These are phyloP conservation scores for Globisporangium viniferum DNA, from an alignment of 352 stramenopile species.

Conservation along the genomic window DNA sequence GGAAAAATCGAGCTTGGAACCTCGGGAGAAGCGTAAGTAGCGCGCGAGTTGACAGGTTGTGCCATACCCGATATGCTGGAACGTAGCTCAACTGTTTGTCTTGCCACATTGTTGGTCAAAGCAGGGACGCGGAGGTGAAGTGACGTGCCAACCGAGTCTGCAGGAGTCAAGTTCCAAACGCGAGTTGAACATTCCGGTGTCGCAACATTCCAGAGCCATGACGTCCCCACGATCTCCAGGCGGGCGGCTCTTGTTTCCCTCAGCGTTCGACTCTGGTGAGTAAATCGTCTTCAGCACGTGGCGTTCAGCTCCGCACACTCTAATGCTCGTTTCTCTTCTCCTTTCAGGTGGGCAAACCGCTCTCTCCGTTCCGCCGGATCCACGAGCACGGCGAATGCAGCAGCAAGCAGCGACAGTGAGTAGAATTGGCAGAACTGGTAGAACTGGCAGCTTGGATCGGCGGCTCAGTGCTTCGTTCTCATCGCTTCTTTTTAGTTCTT, in stretches of 20 bases:
- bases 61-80: neutral
- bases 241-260: conserved; percentile 20
- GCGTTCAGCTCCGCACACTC: neutral
- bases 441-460: no score
- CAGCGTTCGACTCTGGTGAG: conserved; percentile 30
- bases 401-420: conserved; percentile 17
- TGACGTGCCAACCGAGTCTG: conserved; percentile 2
- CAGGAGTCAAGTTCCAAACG: conserved; percentile 14
- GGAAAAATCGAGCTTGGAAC: neutral
- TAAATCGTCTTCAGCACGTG: neutral
- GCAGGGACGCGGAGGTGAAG: neutral
- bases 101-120: neutral
- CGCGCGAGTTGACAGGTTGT: neutral
- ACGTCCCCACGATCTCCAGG: conserved; percentile 18
- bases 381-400: conserved; percentile 20
- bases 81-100: neutral
- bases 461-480: neutral
- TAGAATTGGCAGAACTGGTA: neutral
- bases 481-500: neutral
- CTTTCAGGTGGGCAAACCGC: conserved; percentile 23
- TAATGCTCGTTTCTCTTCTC: neutral
- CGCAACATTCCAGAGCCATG: conserved; percentile 11
- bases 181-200: conserved; percentile 3
- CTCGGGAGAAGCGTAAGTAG: neutral
- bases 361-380: conserved; percentile 27